phyloP scores from a whole-genome alignment of 768 basidiomycete genomes.

The Leucocoprinus leucothites region DNA sequence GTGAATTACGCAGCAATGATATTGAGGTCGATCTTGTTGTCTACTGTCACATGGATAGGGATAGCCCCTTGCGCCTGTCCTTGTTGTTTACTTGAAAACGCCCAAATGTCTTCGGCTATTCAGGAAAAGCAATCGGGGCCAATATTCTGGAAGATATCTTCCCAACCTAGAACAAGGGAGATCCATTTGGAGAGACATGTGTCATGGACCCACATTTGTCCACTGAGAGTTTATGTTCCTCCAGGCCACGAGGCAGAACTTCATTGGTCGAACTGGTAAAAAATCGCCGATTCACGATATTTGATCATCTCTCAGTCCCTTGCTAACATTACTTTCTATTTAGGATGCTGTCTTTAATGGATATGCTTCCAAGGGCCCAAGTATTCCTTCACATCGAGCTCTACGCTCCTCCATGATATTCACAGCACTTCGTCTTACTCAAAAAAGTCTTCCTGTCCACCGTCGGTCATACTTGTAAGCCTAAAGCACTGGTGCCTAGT shows the following conservation, averaged over 20 bases:
- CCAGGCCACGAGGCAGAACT: neutral
- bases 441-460: conserved; percentile 14
- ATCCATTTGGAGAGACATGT: neutral
- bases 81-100: too few species aligned
- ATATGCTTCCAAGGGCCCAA: conserved; percentile 29
- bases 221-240: neutral
- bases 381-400: too few species aligned
- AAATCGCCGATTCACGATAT: too few species aligned
- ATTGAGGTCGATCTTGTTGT: too few species aligned
- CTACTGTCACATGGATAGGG: too few species aligned
- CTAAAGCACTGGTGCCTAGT: too few species aligned
- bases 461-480: too few species aligned
- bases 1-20: too few species aligned
- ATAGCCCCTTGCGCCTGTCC: too few species aligned
- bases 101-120: neutral
- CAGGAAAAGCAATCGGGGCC: neutral
- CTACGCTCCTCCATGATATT: conserved; percentile 21
- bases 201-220: conserved; percentile 8
- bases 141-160: neutral
- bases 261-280: neutral
- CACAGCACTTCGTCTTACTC: conserved; percentile 13
- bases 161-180: conserved; percentile 1
- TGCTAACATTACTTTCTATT: neutral
- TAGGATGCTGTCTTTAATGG: conserved; percentile 14
- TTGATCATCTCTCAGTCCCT: too few species aligned